phyloP scores from a whole-genome alignment of 2,329 filamentous ascomycete species.

The Metarhizium rileyi region DNA sequence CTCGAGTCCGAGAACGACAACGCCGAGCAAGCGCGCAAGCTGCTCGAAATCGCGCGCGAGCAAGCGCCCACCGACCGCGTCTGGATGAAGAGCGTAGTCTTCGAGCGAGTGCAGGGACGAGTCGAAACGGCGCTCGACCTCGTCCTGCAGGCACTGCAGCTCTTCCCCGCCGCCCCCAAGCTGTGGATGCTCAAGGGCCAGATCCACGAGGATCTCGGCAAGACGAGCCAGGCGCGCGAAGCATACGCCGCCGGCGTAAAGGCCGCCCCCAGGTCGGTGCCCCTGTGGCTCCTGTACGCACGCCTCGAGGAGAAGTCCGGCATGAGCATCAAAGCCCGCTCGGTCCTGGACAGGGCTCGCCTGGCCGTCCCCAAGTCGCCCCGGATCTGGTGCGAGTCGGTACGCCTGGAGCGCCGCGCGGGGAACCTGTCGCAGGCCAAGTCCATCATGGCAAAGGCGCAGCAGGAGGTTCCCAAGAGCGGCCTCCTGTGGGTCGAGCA shows the following conservation, averaged over 20 bases:
- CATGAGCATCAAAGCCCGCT: conserved; percentile 81
- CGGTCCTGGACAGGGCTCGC: conserved; percentile 82
- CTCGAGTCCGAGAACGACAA: conserved; percentile 86
- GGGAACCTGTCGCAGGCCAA: conserved; percentile 78
- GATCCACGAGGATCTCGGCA: conserved; percentile 79
- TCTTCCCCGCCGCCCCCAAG: conserved; percentile 79
- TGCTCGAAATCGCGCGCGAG: conserved; percentile 73
- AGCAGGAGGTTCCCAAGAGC: conserved; percentile 82
- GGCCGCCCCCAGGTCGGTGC: conserved; percentile 72
- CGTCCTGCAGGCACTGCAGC: conserved; percentile 73
- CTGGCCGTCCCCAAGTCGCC: conserved; percentile 78
- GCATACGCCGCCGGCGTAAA: conserved; percentile 84
- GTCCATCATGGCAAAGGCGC: conserved; percentile 82
- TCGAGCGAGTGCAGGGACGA: conserved; percentile 78
- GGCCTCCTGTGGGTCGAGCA: conserved; percentile 88
- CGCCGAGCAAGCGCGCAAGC: conserved; percentile 68
- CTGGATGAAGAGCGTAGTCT: conserved; percentile 92
- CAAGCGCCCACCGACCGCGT: conserved; percentile 92
- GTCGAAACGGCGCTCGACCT: conserved; percentile 76
- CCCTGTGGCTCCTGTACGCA: conserved; percentile 82
- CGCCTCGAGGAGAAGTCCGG: conserved; percentile 80
- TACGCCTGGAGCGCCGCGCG: conserved; percentile 81
- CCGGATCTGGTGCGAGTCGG: conserved; percentile 85
- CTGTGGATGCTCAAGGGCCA: conserved; percentile 99
- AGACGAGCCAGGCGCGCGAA: conserved; percentile 76